A percentile compares a stretch with the other conserved stretches of the same genome.
These are phyloP conservation scores for Colletotrichum spinosum DNA, from an alignment of 2,329 filamentous ascomycete genomes.

Conservation along the genomic window DNA sequence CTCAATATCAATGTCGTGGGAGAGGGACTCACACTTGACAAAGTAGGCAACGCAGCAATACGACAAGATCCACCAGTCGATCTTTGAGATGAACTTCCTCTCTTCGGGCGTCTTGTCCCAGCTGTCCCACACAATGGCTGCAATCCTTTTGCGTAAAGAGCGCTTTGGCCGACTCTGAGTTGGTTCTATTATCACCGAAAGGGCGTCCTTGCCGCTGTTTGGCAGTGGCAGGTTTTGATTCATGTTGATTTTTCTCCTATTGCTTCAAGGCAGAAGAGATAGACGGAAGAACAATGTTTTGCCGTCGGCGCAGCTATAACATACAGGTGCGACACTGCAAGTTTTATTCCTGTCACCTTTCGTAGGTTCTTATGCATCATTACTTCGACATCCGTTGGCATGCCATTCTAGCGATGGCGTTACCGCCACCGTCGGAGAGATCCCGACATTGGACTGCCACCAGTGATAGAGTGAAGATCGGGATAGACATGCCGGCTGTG, in stretches of 20 bases:
- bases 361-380: too few species aligned
- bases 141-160: conserved; percentile 32
- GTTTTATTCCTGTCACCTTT: too few species aligned
- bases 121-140: conserved; percentile 46
- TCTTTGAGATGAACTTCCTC: conserved; percentile 46
- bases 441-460: neutral
- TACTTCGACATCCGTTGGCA: neutral
- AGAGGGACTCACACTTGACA: conserved; percentile 45
- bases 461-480: neutral
- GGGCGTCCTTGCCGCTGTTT: neutral
- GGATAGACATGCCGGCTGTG: too few species aligned
- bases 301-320: too few species aligned
- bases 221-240: neutral
- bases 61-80: conserved; percentile 50
- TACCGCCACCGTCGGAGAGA: conserved; percentile 18
- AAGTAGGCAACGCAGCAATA: conserved; percentile 52
- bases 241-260: neutral
- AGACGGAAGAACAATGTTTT: too few species aligned
- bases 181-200: neutral
- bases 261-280: too few species aligned
- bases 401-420: conserved; percentile 12
- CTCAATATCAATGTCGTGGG: too few species aligned
- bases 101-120: conserved; percentile 49
- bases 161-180: neutral
- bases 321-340: too few species aligned